Base-by-base conservation (phyloP, 345 rosid genomes). In the Syzygium aqueum region DNA sequence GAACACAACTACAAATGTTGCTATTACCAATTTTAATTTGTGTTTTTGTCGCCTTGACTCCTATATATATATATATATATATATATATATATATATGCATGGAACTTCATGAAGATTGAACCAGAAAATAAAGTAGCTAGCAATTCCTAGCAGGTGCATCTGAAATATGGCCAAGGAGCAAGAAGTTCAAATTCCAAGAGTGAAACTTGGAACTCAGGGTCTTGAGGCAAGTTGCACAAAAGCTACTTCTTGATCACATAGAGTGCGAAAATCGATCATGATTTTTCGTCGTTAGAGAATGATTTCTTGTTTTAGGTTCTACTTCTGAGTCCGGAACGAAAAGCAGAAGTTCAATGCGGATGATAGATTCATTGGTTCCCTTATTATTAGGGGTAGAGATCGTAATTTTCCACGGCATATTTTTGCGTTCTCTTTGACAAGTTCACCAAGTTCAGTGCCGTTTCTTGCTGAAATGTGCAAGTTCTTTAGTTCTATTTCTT, bases 171-270 rank as follows among this genome's bases (percentile, higher is more conserved):
- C 87, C 2, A 56, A 56, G 84, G 86, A 86, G 6, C 53, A 51
- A 86, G 59, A 17, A 28, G 22, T 67, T 19, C 77, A 77, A 15
- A 87, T 90, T 49, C 89, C 86, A 25, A 83, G 85, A 67, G 65
- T 84, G 87, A 88, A 87, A 51, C 86, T 86, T 19, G 89, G 89
- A 27, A 40, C 85, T n/a, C 89, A 88, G 33, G 89, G 89, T 15
- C 87, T 88, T 14, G 84, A 87, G 86, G 89, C 85, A n/a, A 63
- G 13, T 84, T 28, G 12, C 28, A 33, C 37, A 11, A 23, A 7
- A 25, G 23, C 9, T 46, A 28, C 53, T 28, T 56, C 25, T 43
- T 49, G 77, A 22, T 53, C 37, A 16, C 37, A 5, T 27, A 7
- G 73, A 12, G 33, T n/a, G 73, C 33, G 73, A 25, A 27, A 59